Evolutionary conservation across 225 moss, liverwort and hornwort genomes (phyloP).

Genomic region (Pseudoscleropodium purum): DNA sequence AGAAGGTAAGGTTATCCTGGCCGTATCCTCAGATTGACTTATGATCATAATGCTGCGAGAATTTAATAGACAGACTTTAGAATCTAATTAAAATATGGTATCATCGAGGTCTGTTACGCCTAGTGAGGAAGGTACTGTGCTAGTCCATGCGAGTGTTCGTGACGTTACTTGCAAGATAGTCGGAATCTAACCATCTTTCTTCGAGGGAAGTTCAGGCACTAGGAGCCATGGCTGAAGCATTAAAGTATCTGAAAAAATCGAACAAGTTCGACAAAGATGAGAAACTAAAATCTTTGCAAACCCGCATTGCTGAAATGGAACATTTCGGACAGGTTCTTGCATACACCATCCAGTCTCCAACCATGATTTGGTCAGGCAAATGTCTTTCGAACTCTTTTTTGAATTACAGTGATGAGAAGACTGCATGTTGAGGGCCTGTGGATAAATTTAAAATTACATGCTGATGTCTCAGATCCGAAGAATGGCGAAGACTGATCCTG

Average conservation of each 20-base stretch:
- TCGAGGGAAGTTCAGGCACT: slow-evolving; percentile 42
- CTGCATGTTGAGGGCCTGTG: not conserved
- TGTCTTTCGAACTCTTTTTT: not conserved
- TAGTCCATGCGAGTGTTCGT: not conserved
- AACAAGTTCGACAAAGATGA: slow-evolving; percentile 42
- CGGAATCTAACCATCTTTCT: not conserved
- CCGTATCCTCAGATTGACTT: not conserved
- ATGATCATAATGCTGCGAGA: not conserved
- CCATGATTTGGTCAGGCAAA: not conserved
- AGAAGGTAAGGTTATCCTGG: slow-evolving; percentile 38
- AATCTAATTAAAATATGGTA: not conserved
- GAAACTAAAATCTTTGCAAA: slow-evolving; percentile 42
- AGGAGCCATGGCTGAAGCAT: slow-evolving; percentile 77
- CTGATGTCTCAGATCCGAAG: slow-evolving; percentile 43
- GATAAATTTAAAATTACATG: not conserved
- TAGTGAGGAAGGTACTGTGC: not conserved
- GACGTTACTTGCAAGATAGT: not conserved
- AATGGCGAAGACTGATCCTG: slow-evolving; percentile 70
- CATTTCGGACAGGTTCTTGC: slow-evolving; percentile 59
- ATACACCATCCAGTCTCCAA: not conserved
- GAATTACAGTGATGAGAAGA: not conserved
- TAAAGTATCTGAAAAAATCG: slow-evolving; percentile 57
- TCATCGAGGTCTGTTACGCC: not conserved
- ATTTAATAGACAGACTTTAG: not conserved
- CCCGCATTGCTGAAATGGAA: slow-evolving; percentile 64